Percentiles rank a stretch among this genome's conserved stretches.
These are phyloP conservation scores for Penicillium nucicola DNA, from an alignment of 495 filamentous ascomycete species.

Conservation along the genomic window DNA sequence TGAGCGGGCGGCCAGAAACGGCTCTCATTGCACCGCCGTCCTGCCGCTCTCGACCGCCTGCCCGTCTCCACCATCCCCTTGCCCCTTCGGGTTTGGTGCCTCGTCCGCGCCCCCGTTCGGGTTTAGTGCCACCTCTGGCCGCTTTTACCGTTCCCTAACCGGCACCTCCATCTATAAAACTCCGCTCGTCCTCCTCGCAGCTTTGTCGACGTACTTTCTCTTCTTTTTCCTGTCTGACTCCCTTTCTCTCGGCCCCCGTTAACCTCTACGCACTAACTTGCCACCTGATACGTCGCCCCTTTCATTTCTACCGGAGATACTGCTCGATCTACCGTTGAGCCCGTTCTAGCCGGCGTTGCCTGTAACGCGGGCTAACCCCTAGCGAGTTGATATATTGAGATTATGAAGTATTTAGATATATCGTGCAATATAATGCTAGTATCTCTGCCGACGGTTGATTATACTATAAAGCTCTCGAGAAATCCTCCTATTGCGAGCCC, in stretches of 20 bases:
- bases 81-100: not conserved
- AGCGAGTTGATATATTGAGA: not conserved
- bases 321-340: not conserved
- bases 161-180: conserved; percentile 2
- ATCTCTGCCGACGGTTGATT: not conserved
- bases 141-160: not conserved
- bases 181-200: conserved; percentile 1
- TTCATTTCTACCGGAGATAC: conserved; percentile 15
- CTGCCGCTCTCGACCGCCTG: conserved; percentile 9
- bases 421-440: not conserved
- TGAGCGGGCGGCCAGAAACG: conserved; percentile 5
- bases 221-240: not conserved
- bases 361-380: not conserved
- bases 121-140: conserved; percentile 3
- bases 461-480: too few species aligned
- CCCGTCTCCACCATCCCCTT: not conserved
- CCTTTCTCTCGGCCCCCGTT: conserved; percentile 9
- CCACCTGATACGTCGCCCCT: conserved; percentile 9
- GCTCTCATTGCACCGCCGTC: conserved; percentile 10
- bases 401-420: not conserved
- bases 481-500: too few species aligned
- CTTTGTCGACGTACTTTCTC: conserved; percentile 1
- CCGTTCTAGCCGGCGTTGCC: not conserved
- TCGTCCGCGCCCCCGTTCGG: not conserved
- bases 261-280: not conserved